Evolutionary conservation across 345 rosid genomes (phyloP).

Genomic region (Rubroshorea leprosula): DNA sequence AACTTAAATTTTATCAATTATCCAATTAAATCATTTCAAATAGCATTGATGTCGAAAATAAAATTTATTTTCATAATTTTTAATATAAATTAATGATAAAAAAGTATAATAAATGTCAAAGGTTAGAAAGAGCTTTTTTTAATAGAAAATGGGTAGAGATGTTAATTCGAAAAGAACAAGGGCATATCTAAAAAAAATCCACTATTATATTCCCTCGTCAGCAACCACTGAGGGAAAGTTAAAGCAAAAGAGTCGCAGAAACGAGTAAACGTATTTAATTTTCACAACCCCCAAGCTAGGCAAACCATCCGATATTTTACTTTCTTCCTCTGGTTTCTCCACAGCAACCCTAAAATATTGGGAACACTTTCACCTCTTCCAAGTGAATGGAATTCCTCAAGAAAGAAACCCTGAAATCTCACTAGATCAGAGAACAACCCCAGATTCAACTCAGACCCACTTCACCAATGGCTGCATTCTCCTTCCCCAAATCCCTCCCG

Average conservation of each 20-base stretch:
- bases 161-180: not conserved
- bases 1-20: no score
- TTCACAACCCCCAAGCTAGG: conserved; percentile 38
- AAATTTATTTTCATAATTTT: no score
- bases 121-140: not conserved
- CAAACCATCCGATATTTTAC: conserved; percentile 15
- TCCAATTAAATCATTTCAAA: no score
- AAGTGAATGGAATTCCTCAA: no score
- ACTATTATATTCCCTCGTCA: conserved; percentile 43
- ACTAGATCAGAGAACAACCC: not conserved
- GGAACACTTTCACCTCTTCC: no score
- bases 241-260: conserved; percentile 30
- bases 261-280: conserved; percentile 42
- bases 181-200: conserved; percentile 27
- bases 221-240: conserved; percentile 38
- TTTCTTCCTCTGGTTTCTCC: conserved; percentile 21
- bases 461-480: conserved; percentile 47
- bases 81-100: no score
- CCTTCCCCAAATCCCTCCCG: conserved; percentile 24
- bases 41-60: no score
- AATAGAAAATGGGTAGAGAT: not conserved
- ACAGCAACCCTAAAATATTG: no score
- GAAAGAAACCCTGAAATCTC: conserved; percentile 29
- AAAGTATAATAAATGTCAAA: no score
- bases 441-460: conserved; percentile 26